A percentile compares a stretch with the other conserved stretches of the same genome.
Conservation (phyloP, 176 grass and related monocot genomes). For the Avena insularis region DNA sequence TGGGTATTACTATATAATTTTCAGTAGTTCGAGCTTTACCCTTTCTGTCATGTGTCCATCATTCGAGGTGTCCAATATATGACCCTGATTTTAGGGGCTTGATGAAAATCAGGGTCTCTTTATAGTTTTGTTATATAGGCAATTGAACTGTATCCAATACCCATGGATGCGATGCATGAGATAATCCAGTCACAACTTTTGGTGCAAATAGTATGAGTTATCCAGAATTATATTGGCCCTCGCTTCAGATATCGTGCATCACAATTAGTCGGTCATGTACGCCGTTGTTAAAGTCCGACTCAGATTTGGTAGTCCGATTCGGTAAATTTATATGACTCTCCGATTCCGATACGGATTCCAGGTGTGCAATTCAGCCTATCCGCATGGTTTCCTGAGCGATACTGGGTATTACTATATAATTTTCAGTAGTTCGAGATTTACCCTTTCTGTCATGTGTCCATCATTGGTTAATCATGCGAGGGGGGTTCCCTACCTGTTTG, state of each 20-base stretch:
- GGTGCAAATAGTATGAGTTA: not conserved
- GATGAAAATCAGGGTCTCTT: not conserved
- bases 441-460: constrained; percentile 4
- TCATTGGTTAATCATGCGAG: constrained; percentile 6
- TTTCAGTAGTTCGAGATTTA: not conserved
- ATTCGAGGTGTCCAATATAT: too few relatives aligned
- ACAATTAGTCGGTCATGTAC: not conserved
- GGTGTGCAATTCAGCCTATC: not conserved
- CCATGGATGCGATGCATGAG: not conserved
- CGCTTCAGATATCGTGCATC: not conserved
- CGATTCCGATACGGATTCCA: not conserved
- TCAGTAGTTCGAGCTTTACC: not conserved
- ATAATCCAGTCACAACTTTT: not conserved
- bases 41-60: constrained; percentile 7
- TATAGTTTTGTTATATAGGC: not conserved
- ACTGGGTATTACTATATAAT: not conserved
- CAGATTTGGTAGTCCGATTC: not conserved
- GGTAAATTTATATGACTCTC: not conserved
- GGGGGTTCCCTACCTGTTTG: not conserved
- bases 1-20: not conserved
- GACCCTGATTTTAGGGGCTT: not conserved
- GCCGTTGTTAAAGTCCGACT: not conserved
- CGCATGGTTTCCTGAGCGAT: not conserved
- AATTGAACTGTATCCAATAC: not conserved
- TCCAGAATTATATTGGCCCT: not conserved